Conservation (phyloP, 1,284 basidiomycete genomes). For the Naganishia sp. region DNA sequence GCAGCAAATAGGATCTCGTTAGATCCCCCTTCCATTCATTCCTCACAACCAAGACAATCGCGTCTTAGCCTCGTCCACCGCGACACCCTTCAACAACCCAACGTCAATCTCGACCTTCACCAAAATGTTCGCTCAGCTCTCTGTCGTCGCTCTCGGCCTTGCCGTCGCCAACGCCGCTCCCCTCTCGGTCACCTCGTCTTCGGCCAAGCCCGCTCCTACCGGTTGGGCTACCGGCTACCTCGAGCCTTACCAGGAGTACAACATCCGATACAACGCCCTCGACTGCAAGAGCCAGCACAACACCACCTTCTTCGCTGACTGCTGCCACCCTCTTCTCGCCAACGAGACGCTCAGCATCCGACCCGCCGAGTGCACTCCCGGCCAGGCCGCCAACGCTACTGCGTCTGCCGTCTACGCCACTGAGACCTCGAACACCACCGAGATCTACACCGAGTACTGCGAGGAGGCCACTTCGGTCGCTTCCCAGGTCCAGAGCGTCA, state of each 20-base stretch:
- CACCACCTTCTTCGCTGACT: constrained; percentile 64
- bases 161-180: constrained; percentile 59
- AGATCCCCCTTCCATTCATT: constrained; percentile 34
- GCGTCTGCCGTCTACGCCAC: constrained; percentile 39
- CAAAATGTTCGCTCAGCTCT: constrained; percentile 53
- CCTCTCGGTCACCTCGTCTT: constrained; percentile 47
- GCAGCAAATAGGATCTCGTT: constrained; percentile 32
- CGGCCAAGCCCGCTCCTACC: constrained; percentile 53
- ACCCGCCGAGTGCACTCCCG: constrained; percentile 60
- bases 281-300: constrained; percentile 62
- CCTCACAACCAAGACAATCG: constrained; percentile 28
- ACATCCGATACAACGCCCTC: constrained; percentile 64
- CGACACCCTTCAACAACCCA: constrained; percentile 21
- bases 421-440: constrained; percentile 37
- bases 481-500: constrained; percentile 33
- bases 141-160: constrained; percentile 59
- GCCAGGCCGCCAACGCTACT: constrained; percentile 39
- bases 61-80: constrained; percentile 25
- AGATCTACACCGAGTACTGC: constrained; percentile 23
- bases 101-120: constrained; percentile 25
- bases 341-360: constrained; percentile 60
- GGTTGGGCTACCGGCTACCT: constrained; percentile 46
- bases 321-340: constrained; percentile 61
- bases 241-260: constrained; percentile 63
- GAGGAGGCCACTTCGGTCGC: constrained; percentile 33